phyloP scores from a whole-genome alignment of 331 rosid genomes.

The Stylosanthes scabra region DNA sequence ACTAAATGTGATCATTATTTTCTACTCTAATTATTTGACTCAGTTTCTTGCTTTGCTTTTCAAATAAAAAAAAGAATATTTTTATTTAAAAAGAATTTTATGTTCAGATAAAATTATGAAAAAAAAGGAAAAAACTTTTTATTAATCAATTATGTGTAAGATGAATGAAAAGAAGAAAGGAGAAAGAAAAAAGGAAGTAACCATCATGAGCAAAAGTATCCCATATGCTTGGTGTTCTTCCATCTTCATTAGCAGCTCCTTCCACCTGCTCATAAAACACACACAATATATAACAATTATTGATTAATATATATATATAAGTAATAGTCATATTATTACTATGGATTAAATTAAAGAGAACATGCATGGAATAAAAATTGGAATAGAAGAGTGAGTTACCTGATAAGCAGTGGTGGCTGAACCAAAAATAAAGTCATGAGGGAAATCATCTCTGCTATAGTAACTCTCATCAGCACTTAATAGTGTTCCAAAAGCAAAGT shows the following conservation, averaged over 20 bases:
- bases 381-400: conserved; percentile 17
- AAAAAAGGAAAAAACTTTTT: too few relatives aligned
- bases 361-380: too few relatives aligned
- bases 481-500: conserved; percentile 1
- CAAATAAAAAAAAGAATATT: too few relatives aligned
- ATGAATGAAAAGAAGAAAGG: neutral
- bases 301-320: neutral
- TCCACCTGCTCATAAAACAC: conserved; percentile 52
- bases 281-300: too few relatives aligned
- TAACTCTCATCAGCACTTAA: neutral
- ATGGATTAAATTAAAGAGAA: too few relatives aligned
- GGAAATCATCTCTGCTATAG: conserved; percentile 51
- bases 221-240: conserved; percentile 76
- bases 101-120: too few relatives aligned
- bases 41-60: too few relatives aligned
- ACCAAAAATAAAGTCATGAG: conserved; percentile 50
- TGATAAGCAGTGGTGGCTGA: conserved; percentile 60
- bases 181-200: neutral
- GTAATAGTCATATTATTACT: too few relatives aligned
- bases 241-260: conserved; percentile 80
- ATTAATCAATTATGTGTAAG: neutral
- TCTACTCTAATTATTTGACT: too few relatives aligned
- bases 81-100: too few relatives aligned
- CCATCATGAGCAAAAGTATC: conserved; percentile 68
- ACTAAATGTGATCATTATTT: too few relatives aligned